phyloP scores from a whole-genome alignment of 164 flowering plant genomes.

The Macadamia tetraphylla region DNA sequence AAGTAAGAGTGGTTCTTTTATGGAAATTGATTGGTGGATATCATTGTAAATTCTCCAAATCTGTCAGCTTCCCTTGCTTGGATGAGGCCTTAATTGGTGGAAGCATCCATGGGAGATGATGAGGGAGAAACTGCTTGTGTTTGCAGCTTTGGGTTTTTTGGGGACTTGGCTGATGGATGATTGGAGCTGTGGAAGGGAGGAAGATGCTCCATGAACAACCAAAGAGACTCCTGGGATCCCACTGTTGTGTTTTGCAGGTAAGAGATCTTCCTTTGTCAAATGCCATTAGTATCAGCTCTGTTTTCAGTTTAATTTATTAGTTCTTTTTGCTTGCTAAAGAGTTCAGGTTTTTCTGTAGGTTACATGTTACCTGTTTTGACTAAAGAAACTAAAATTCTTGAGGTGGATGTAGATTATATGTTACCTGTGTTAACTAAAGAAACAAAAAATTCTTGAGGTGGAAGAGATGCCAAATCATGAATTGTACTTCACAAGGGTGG shows the following conservation, averaged over 20 bases:
- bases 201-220: conserved; percentile 31
- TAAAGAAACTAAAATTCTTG: not conserved
- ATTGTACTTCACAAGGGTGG: not conserved
- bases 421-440: not conserved
- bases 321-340: not conserved
- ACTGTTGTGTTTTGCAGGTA: conserved; percentile 25
- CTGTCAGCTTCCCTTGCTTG: conserved; percentile 19
- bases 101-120: conserved; percentile 17
- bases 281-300: not conserved
- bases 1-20: conserved; percentile 15
- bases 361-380: not conserved
- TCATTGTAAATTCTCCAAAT: conserved; percentile 11
- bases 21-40: conserved; percentile 20
- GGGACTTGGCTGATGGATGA: conserved; percentile 26
- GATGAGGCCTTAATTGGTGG: conserved; percentile 9
- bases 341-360: not conserved
- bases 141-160: not conserved
- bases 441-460: not conserved
- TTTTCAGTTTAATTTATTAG: not conserved
- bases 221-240: conserved; percentile 6
- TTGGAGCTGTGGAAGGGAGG: conserved; percentile 10
- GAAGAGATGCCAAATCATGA: not conserved
- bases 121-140: conserved; percentile 3
- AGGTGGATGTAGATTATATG: not conserved
- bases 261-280: not conserved